Base-by-base conservation (phyloP, 202 grass and related monocot species). In the Cymbopogon flexuosus region DNA sequence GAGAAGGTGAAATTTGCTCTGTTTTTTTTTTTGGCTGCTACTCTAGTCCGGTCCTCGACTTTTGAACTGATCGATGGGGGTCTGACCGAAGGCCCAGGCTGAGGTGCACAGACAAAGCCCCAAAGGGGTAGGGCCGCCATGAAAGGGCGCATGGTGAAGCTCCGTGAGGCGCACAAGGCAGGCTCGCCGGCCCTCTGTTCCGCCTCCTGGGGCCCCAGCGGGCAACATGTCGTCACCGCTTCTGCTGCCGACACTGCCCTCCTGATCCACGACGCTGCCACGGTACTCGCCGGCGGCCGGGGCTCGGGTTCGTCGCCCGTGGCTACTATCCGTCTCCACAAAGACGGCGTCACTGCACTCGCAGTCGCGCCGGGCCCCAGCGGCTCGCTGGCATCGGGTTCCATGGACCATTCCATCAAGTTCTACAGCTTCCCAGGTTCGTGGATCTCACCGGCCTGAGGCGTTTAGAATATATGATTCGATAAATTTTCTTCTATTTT, bases 341-440 rank as follows among this genome's bases (percentile, higher is more conserved):
- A 89, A 73, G 89, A 91, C 6, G 95, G 91, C 21, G 92, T 97
- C 76, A 97, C 95, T 14, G 84, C 95, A 13, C 81, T 97, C 72
- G 90, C 95, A 58, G 37, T 97, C 54, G 84, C 88, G 60, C 90
- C 95, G 5, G 68, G 67, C 24, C 35, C 86, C 59, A 57, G 74
- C 40, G 43, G 70, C 33, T 87, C 95, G 15, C 84, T 97, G 34
- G 92, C 88, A 2, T 93, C 95, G 30, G 84, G 88, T 21, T 97
- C 95, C 49, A 84, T 97, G 47, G 95, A 97, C 62, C 95, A 94
- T 84, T 93, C 92, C 39, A 86, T 97, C 88, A 97, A 97, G 84
- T 88, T 97, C 79, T 94, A 84, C 63, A 84, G 66, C 45, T 91
- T 94, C 68, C 95, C 95, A 37, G 89, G 95, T 97, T 72, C 58